These are phyloP conservation scores for Yamadazyma sp. DNA, from an alignment of 805 yeast species.

Conservation along the genomic window DNA sequence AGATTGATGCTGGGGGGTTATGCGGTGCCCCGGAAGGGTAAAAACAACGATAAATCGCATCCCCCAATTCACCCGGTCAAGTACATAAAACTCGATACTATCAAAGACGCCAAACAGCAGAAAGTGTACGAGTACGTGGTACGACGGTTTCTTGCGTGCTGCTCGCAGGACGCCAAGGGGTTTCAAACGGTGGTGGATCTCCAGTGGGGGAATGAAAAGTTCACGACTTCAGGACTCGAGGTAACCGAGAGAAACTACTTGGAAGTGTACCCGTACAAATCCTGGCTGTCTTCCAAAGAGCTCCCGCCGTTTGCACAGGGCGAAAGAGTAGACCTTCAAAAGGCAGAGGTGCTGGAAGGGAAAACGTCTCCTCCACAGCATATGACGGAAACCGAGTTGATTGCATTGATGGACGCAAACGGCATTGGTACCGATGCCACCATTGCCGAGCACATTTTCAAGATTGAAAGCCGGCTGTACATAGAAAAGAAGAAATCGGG, in stretches of 20 bases:
- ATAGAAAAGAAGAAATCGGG: constrained; percentile 46
- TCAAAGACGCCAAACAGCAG: constrained; percentile 46
- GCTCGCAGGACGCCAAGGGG: constrained; percentile 90
- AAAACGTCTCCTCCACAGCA: constrained; percentile 77
- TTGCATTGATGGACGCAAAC: constrained; percentile 91
- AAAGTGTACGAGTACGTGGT: constrained; percentile 85
- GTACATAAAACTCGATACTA: constrained; percentile 33
- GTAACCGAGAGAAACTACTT: constrained; percentile 76
- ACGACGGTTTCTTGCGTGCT: constrained; percentile 85
- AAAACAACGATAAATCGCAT: constrained; percentile 91
- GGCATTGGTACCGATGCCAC: constrained; percentile 99
- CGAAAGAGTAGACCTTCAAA: constrained; percentile 54
- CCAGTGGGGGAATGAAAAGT: constrained; percentile 77
- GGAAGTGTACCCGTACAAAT: constrained; percentile 74
- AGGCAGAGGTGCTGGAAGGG: constrained; percentile 67
- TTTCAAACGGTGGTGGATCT: constrained; percentile 58
- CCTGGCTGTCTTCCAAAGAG: constrained; percentile 68
- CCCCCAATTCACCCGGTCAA: constrained; percentile 95
- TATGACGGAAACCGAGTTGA: constrained; percentile 89
- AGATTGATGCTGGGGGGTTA: constrained; percentile 42
- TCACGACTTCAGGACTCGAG: constrained; percentile 68
- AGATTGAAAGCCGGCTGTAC: constrained; percentile 67
- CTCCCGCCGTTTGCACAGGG: constrained; percentile 64
- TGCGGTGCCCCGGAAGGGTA: constrained; percentile 74
- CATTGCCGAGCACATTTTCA: constrained; percentile 95